Evolutionary conservation across 768 basidiomycete genomes (phyloP).

Genomic region (Gelatoporia subvermispora): DNA sequence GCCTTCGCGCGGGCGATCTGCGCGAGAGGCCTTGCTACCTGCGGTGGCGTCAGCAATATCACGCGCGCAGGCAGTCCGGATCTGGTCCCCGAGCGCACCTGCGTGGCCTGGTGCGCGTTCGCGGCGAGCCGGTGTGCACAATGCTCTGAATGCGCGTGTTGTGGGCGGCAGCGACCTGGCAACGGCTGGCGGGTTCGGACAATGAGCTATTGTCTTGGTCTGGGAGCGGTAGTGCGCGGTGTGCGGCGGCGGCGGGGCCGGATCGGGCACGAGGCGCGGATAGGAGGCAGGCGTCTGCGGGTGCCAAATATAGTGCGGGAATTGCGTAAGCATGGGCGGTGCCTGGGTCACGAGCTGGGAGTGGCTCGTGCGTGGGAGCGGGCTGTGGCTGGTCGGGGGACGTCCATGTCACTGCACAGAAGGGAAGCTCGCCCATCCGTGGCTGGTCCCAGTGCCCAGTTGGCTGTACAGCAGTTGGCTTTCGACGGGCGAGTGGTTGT

Average conservation of each 20-base stretch:
- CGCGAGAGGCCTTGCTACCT: too few relatives aligned
- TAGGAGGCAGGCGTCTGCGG: neutral
- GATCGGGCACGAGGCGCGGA: neutral
- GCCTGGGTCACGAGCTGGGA: neutral
- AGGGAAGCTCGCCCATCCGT: too few relatives aligned
- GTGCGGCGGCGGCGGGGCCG: neutral
- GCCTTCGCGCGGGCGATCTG: too few relatives aligned
- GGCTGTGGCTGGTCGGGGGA: neutral
- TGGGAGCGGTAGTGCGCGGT: neutral
- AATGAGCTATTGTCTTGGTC: neutral
- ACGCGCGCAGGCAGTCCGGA: too few relatives aligned
- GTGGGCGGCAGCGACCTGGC: too few relatives aligned
- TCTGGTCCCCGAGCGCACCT: constrained; percentile 3
- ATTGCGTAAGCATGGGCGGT: neutral
- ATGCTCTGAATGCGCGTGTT: too few relatives aligned
- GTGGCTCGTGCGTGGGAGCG: neutral
- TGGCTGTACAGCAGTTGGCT: neutral
- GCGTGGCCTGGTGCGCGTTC: constrained; percentile 16
- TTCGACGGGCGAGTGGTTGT: neutral
- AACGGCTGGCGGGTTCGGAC: neutral
- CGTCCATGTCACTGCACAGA: too few relatives aligned
- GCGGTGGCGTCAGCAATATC: too few relatives aligned
- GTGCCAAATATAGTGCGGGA: neutral
- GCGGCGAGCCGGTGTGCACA: too few relatives aligned
- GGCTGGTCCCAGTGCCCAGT: too few relatives aligned